Conservation (phyloP, 768 basidiomycete species). For the Chlorophyllum brunneum region DNA sequence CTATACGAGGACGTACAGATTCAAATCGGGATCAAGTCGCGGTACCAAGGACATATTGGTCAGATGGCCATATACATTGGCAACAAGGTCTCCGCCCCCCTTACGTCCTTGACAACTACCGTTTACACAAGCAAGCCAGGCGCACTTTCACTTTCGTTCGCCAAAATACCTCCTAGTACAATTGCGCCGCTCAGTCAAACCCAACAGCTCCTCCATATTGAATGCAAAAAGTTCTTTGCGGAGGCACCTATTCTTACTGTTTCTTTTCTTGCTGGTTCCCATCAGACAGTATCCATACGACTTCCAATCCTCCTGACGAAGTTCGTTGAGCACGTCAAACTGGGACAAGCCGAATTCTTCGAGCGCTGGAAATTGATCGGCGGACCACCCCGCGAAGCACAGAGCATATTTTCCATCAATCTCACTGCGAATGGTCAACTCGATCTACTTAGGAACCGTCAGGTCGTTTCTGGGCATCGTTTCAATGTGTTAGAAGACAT, state of each 20-base stretch:
- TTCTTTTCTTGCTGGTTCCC: constrained; percentile 90
- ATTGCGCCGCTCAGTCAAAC: constrained; percentile 83
- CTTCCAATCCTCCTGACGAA: constrained; percentile 87
- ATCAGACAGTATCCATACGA: constrained; percentile 79
- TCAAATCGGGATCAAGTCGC: constrained; percentile 94
- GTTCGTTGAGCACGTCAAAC: constrained; percentile 91
- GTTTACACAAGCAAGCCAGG: constrained; percentile 70
- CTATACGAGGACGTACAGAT: constrained; percentile 95
- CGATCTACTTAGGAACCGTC: constrained; percentile 67
- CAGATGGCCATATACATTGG: constrained; percentile 94
- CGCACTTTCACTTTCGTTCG: constrained; percentile 78
- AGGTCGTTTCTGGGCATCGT: constrained; percentile 74
- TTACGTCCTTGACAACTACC: constrained; percentile 87
- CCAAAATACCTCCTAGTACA: constrained; percentile 84
- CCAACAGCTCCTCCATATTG: constrained; percentile 90
- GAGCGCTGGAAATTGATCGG: constrained; percentile 98
- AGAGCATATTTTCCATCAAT: constrained; percentile 78
- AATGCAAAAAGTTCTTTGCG: constrained; percentile 87
- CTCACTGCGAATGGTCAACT: constrained; percentile 67
- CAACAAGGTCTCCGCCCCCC: constrained; percentile 88
- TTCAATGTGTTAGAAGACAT: constrained; percentile 78
- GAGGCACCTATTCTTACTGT: constrained; percentile 75
- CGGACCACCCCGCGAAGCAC: constrained; percentile 90
- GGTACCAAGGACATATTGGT: constrained; percentile 92
- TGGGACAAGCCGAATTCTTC: constrained; percentile 86